Percentiles rank a stretch among this genome's conserved stretches.
Conservation (phyloP, 1,139 yeast species). For the Scheffersomyces illinoinensis region DNA sequence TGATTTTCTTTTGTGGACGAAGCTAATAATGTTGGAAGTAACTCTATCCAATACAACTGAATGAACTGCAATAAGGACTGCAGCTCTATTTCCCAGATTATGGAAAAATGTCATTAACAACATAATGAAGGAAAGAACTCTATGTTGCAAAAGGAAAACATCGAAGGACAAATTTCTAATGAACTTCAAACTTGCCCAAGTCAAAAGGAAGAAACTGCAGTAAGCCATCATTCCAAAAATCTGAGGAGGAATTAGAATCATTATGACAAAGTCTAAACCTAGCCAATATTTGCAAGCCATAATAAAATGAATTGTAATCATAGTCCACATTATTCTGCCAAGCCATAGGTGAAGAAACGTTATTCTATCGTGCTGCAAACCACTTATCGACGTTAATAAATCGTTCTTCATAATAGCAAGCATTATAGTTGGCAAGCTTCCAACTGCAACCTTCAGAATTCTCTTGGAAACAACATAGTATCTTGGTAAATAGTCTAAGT, state of each 20-base stretch:
- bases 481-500: conserved; percentile 36
- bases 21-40: conserved; percentile 24
- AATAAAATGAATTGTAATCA: conserved; percentile 34
- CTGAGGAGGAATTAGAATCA: conserved; percentile 46
- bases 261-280: conserved; percentile 30
- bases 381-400: conserved; percentile 35
- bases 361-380: conserved; percentile 37
- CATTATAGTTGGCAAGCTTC: conserved; percentile 37
- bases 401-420: conserved; percentile 38
- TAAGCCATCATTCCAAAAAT: conserved; percentile 48
- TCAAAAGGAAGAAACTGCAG: conserved; percentile 32
- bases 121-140: conserved; percentile 41
- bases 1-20: conserved; percentile 29
- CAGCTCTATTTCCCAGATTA: conserved; percentile 30
- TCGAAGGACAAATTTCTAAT: conserved; percentile 41
- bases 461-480: conserved; percentile 40
- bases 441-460: conserved; percentile 37
- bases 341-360: conserved; percentile 42
- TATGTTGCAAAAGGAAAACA: conserved; percentile 41
- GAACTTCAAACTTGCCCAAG: conserved; percentile 32
- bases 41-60: conserved; percentile 41
- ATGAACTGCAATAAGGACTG: conserved; percentile 42
- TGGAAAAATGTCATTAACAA: conserved; percentile 42
- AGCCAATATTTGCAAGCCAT: conserved; percentile 39
- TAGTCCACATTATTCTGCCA: conserved; percentile 34